A percentile compares a stretch with the other conserved stretches of the same genome.
Conservation (phyloP, 371 early-diverging fungal genomes). For the Actinomucor elegans region DNA sequence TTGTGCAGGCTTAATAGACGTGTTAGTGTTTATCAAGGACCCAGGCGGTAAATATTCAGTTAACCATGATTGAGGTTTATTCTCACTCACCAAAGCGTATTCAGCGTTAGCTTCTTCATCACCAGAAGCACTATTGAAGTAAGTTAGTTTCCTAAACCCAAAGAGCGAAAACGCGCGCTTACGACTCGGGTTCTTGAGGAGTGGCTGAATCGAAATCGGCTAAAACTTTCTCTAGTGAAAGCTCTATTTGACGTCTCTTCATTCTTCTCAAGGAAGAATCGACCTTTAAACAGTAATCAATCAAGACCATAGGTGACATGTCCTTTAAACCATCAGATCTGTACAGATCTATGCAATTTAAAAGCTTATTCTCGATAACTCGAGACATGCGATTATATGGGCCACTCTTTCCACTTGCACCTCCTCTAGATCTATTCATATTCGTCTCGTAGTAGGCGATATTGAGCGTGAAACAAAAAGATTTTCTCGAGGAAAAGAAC, state of each 20-base stretch:
- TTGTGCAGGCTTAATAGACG: slow-evolving; percentile 37
- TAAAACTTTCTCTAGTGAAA: slow-evolving; percentile 44
- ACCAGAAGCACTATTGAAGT: background rate
- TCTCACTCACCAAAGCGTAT: slow-evolving; percentile 45
- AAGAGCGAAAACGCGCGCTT: background rate
- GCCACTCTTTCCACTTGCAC: slow-evolving; percentile 11
- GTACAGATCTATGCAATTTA: slow-evolving; percentile 29
- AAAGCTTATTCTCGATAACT: slow-evolving; percentile 32
- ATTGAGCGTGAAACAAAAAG: too few relatives aligned
- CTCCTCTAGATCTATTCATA: slow-evolving; percentile 17
- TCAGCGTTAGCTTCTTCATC: slow-evolving; percentile 41
- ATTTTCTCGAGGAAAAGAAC: too few relatives aligned
- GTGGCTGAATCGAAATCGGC: slow-evolving; percentile 2
- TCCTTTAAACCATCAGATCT: slow-evolving; percentile 34
- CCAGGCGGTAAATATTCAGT: slow-evolving; percentile 19
- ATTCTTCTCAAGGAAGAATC: slow-evolving; percentile 49
- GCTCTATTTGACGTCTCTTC: slow-evolving; percentile 48
- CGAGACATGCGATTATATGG: slow-evolving; percentile 23
- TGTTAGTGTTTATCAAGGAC: slow-evolving; percentile 12
- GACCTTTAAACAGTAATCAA: slow-evolving; percentile 48
- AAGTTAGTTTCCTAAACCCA: background rate
- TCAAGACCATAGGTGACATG: slow-evolving; percentile 25
- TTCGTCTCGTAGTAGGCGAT: too few relatives aligned
- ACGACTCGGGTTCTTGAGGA: background rate
- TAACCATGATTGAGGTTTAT: slow-evolving; percentile 17